Conservation (phyloP, 2,329 filamentous ascomycete species). For the Ophiocordyceps sinensis region DNA sequence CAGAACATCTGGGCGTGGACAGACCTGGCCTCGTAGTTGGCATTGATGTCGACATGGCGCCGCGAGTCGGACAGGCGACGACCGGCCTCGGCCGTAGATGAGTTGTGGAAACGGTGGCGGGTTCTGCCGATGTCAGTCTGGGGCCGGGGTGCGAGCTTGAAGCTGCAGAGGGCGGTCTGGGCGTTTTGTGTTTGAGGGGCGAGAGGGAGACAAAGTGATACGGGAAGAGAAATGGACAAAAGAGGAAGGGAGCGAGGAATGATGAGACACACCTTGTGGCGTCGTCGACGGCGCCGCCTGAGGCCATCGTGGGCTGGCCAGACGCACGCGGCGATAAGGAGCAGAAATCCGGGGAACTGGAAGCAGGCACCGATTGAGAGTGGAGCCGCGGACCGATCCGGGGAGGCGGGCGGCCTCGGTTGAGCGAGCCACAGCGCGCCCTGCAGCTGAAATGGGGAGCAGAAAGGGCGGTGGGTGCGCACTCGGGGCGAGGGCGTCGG, state of each 20-base stretch:
- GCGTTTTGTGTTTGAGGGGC: no score
- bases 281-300: conserved; percentile 2
- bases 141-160: no score
- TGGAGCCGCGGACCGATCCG: not conserved
- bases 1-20: conserved; percentile 4
- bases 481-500: no score
- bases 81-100: conserved; percentile 22
- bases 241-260: not conserved
- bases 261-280: conserved; percentile 1
- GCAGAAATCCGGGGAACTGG: not conserved
- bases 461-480: no score
- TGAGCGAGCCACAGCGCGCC: no score
- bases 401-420: no score
- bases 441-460: no score
- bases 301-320: conserved; percentile 2
- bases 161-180: no score
- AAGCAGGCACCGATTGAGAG: conserved; percentile 1
- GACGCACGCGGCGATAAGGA: not conserved
- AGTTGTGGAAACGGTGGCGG: conserved; percentile 12
- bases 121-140: conserved; percentile 6
- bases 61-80: conserved; percentile 15
- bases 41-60: conserved; percentile 26
- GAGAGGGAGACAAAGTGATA: not conserved
- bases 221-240: not conserved
- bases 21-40: conserved; percentile 31